Percentiles rank a stretch among this genome's conserved stretches.
These are phyloP conservation scores for Solanum hybrid DNA, from an alignment of 305 asterid species.

Conservation along the genomic window DNA sequence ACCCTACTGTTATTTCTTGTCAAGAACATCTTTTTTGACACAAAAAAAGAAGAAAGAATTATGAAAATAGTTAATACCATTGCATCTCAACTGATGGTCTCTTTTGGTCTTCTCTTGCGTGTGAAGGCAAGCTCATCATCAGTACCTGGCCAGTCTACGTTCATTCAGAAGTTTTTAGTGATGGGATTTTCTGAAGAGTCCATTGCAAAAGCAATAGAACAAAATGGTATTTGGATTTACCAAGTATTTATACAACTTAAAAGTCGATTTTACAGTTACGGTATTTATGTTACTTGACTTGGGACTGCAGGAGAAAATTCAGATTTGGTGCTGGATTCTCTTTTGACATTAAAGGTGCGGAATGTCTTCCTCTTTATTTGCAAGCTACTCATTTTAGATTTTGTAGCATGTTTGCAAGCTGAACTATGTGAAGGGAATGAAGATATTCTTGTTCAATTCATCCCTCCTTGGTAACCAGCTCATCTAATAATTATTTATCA, in stretches of 20 bases:
- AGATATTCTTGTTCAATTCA: neutral
- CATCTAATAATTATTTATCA: neutral
- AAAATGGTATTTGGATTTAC: conserved; percentile 48
- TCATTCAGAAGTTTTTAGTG: conserved; percentile 44
- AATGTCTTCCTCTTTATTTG: neutral
- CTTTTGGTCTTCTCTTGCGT: conserved; percentile 9
- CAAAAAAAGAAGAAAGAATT: neutral
- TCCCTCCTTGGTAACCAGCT: neutral
- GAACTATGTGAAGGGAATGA: neutral
- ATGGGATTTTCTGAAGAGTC: conserved; percentile 79
- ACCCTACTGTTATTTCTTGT: neutral
- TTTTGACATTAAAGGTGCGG: conserved; percentile 63
- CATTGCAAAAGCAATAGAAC: conserved; percentile 66
- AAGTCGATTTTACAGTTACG: neutral
- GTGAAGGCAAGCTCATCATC: conserved; percentile 65
- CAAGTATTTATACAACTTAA: neutral
- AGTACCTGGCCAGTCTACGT: conserved; percentile 24
- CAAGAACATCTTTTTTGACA: neutral
- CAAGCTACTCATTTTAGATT: neutral
- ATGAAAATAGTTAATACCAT: neutral
- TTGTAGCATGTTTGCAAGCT: neutral
- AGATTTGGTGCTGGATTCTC: conserved; percentile 51
- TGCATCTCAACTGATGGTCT: conserved; percentile 1
- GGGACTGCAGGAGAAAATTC: conserved; percentile 49
- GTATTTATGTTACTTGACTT: conserved; percentile 10